Conservation (phyloP, 495 filamentous ascomycete species). For the Geopyxis carbonaria region DNA sequence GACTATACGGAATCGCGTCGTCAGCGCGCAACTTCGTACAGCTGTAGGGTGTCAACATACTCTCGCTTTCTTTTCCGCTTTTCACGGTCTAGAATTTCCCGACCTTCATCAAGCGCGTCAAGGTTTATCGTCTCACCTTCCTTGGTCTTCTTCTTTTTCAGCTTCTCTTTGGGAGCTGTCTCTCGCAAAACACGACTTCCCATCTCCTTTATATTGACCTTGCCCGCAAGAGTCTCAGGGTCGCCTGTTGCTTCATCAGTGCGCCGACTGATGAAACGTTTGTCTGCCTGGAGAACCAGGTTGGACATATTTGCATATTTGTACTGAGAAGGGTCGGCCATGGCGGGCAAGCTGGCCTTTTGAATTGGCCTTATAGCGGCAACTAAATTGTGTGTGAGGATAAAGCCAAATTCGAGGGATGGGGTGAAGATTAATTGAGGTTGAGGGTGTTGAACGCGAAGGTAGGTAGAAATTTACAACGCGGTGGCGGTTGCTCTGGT, state of each 20-base stretch:
- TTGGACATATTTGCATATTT: conserved; percentile 99
- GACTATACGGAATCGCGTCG: conserved; percentile 27
- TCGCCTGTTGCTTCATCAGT: conserved; percentile 93
- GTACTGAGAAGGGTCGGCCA: conserved; percentile 91
- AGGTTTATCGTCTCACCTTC: conserved; percentile 40
- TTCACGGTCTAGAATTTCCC: conserved; percentile 70
- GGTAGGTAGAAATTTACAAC: too few relatives aligned
- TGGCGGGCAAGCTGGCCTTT: conserved; percentile 30
- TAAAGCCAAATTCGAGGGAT: not conserved
- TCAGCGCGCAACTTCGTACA: not conserved
- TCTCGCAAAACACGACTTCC: conserved; percentile 67
- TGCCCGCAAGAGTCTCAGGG: conserved; percentile 88
- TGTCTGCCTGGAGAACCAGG: conserved; percentile 98
- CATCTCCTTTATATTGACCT: conserved; percentile 88
- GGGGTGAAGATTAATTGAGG: too few relatives aligned
- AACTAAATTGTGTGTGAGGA: not conserved
- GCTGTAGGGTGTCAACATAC: conserved; percentile 7
- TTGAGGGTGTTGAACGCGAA: too few relatives aligned
- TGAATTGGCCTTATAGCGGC: conserved; percentile 5
- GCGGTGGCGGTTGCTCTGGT: too few relatives aligned
- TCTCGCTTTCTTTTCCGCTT: conserved; percentile 64
- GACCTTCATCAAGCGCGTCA: conserved; percentile 64
- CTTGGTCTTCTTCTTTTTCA: conserved; percentile 48
- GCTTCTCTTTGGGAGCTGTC: conserved; percentile 57
- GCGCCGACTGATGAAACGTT: conserved; percentile 69